These are phyloP conservation scores for Saccharomycopsis guyanensis DNA, from an alignment of 805 yeast genomes.

Conservation along the genomic window DNA sequence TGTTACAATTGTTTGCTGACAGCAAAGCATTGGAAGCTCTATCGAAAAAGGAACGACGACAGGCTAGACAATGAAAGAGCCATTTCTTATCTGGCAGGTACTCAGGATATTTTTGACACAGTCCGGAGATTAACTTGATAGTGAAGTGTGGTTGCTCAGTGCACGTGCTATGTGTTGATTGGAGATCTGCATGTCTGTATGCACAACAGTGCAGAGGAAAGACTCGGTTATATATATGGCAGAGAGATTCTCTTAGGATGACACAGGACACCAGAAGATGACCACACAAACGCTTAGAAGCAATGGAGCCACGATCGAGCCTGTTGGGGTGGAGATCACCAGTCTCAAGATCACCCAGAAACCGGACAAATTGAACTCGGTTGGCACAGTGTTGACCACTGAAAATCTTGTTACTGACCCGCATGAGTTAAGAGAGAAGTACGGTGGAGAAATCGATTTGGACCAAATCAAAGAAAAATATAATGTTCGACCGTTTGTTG, in stretches of 20 bases:
- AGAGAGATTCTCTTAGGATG: not conserved
- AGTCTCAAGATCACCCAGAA: slow-evolving; percentile 4
- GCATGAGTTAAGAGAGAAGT: not conserved
- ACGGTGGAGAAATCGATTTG: not conserved
- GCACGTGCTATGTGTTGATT: not conserved
- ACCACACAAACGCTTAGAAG: not conserved
- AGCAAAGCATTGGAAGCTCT: slow-evolving; percentile 18
- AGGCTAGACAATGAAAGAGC: not conserved
- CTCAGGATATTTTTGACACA: no score
- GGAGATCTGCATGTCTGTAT: no score
- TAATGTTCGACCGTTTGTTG: slow-evolving; percentile 28
- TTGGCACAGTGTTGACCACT: slow-evolving; percentile 3
- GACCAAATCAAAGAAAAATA: slow-evolving; percentile 22
- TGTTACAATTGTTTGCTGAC: slow-evolving; percentile 17
- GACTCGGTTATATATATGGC: not conserved
- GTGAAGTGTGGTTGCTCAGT: not conserved
- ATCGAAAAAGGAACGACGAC: slow-evolving; percentile 14
- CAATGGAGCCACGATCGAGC: not conserved
- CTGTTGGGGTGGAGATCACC: not conserved
- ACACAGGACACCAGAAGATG: not conserved
- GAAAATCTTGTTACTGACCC: slow-evolving; percentile 5
- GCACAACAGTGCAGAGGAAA: not conserved
- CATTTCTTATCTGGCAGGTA: no score
- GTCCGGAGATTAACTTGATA: not conserved
- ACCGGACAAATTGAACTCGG: slow-evolving; percentile 2